Evolutionary conservation across 768 basidiomycete species (phyloP).

Genomic region (Russula lepida): DNA sequence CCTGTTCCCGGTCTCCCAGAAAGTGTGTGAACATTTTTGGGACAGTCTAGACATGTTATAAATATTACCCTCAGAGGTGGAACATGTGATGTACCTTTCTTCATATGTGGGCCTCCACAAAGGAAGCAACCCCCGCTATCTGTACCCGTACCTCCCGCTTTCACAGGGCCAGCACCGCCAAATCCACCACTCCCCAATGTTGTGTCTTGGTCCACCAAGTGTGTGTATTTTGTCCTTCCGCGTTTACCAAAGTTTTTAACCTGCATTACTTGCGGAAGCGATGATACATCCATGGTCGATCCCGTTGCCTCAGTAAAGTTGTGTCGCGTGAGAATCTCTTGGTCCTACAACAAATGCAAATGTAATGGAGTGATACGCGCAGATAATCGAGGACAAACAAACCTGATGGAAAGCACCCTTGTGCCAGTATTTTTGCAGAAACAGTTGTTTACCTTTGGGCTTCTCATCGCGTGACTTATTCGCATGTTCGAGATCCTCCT

Average conservation of each 20-base stretch:
- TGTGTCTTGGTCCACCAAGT: constrained; percentile 92
- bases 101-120: constrained; percentile 91
- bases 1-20: constrained; percentile 27
- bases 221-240: constrained; percentile 91
- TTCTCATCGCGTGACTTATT: constrained; percentile 78
- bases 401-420: constrained; percentile 99
- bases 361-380: not conserved
- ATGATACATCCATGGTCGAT: constrained; percentile 78
- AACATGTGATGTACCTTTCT: constrained; percentile 51
- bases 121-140: constrained; percentile 76
- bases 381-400: constrained; percentile 20
- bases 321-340: constrained; percentile 71
- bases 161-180: constrained; percentile 48
- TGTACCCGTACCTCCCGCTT: constrained; percentile 45
- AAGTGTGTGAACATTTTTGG: constrained; percentile 27
- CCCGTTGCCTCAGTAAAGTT: constrained; percentile 89
- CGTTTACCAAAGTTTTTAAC: constrained; percentile 92
- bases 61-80: not conserved
- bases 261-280: constrained; percentile 95
- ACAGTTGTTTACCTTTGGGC: constrained; percentile 84
- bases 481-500: constrained; percentile 86
- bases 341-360: constrained; percentile 47
- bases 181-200: constrained; percentile 55
- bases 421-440: constrained; percentile 98
- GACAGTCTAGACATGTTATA: constrained; percentile 27